Evolutionary conservation across 305 asterid genomes (phyloP).

Genomic region (Fraxinus latifolia): DNA sequence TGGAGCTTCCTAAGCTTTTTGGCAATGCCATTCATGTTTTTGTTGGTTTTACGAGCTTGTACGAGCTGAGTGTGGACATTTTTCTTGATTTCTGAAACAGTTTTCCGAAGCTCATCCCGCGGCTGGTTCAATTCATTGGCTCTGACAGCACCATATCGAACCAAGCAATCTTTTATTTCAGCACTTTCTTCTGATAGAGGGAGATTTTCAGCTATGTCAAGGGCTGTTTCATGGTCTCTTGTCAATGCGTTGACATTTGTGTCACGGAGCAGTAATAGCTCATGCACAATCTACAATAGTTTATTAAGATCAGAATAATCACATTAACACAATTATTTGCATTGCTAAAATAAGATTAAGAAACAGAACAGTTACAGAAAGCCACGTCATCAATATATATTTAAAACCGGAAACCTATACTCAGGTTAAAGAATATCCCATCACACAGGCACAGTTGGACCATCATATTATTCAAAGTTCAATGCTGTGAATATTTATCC

Average conservation of each 20-base stretch:
- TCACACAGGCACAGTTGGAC: background rate
- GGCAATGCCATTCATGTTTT: conserved; percentile 72
- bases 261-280: conserved; percentile 62
- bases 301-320: background rate
- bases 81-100: conserved; percentile 77
- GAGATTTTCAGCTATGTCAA: conserved; percentile 78
- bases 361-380: background rate
- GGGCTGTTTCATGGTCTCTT: conserved; percentile 80
- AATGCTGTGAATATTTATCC: background rate
- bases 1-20: conserved; percentile 88
- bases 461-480: background rate
- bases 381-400: background rate
- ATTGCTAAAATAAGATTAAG: background rate
- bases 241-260: conserved; percentile 73
- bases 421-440: background rate
- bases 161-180: conserved; percentile 57
- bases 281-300: conserved; percentile 65
- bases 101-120: conserved; percentile 73
- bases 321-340: background rate
- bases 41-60: conserved; percentile 74
- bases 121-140: conserved; percentile 83
- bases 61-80: conserved; percentile 76
- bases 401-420: background rate
- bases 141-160: conserved; percentile 62
- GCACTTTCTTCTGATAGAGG: conserved; percentile 72